Conservation (phyloP, 2,329 filamentous ascomycete species). For the Zalaria obscura region DNA sequence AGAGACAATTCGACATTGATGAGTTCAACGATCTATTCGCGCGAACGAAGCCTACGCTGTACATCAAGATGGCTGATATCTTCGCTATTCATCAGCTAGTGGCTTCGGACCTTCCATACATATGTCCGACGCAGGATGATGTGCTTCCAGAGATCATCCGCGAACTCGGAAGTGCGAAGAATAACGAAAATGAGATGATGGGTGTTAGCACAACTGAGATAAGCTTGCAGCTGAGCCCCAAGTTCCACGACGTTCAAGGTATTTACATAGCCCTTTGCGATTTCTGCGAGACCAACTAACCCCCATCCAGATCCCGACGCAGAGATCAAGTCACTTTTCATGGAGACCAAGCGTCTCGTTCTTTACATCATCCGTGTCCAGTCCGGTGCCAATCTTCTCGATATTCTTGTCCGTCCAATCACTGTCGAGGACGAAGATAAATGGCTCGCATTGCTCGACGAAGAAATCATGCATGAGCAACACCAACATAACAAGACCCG, state of each 20-base stretch:
- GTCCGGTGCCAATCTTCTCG: conserved; percentile 78
- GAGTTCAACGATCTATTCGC: conserved; percentile 97
- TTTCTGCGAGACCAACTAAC: conserved; percentile 6
- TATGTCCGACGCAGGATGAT: conserved; percentile 74
- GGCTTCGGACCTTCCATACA: conserved; percentile 58
- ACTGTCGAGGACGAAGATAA: conserved; percentile 74
- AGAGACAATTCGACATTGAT: conserved; percentile 92
- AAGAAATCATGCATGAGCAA: conserved; percentile 50
- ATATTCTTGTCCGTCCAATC: conserved; percentile 87
- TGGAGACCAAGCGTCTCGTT: conserved; percentile 95
- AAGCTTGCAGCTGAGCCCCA: conserved; percentile 77
- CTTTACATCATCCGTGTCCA: conserved; percentile 97
- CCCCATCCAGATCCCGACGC: conserved; percentile 62
- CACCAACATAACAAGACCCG: conserved; percentile 39
- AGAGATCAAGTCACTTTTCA: conserved; percentile 82
- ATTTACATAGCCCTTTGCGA: conserved; percentile 10
- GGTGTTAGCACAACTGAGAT: conserved; percentile 80
- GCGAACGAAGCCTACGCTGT: conserved; percentile 92
- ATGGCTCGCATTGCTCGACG: conserved; percentile 67
- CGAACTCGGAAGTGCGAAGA: conserved; percentile 90
- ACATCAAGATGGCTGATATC: conserved; percentile 97
- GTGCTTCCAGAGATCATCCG: conserved; percentile 80
- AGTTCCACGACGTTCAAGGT: conserved; percentile 72
- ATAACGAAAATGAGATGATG: conserved; percentile 85
- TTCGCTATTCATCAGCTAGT: conserved; percentile 90